Base-by-base conservation (phyloP, 169 alveolate species). In the Plasmodium ovale region DNA sequence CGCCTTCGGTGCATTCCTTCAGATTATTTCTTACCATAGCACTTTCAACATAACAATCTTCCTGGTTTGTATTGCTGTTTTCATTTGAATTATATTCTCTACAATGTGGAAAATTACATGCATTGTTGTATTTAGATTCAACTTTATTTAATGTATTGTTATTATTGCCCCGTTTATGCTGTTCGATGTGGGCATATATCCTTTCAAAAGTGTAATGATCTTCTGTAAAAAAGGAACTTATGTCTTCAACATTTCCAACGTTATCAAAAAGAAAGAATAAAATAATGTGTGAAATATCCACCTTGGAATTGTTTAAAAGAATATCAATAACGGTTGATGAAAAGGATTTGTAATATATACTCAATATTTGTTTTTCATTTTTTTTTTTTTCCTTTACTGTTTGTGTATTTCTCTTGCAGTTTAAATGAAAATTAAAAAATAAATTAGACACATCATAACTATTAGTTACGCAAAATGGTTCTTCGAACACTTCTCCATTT, bases 321-420 rank as follows among this genome's bases (percentile, higher is more conserved):
- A 82, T 65, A 35, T 82, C 90, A 51, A 82, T 82, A 33, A 82
- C 49, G 2, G 31, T 82, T 1, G 90, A 65, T 9, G 74, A 82
- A 42, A 82, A 82, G 35, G 82, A 65, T 14, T 64, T 82, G 67
- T 82, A 82, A 59, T 82, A 82, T 37, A 82, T 82, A 42, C 44
- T 82, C 42, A 82, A 53, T 49, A 82, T 82, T 65, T 65, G 70
- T 44, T 64, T 53, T 82, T 82, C 84, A n/a, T 37, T 49, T 56
- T 65, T 82, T 56, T 65, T 65, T 27, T 64, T 82, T 65, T 82
- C 90, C 58, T 65, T 82, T 65, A 82, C 3, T 39, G 90, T 49
- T 82, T 82, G 25, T 29, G 84, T 64, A 51, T 65, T 65, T 64
- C 42, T 53, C 42, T 64, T 67, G 42, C 90, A 82, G 35, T 82